These are phyloP conservation scores for Strigomonas oncopelti DNA, from an alignment of 208 protist genomes.

Conservation along the genomic window DNA sequence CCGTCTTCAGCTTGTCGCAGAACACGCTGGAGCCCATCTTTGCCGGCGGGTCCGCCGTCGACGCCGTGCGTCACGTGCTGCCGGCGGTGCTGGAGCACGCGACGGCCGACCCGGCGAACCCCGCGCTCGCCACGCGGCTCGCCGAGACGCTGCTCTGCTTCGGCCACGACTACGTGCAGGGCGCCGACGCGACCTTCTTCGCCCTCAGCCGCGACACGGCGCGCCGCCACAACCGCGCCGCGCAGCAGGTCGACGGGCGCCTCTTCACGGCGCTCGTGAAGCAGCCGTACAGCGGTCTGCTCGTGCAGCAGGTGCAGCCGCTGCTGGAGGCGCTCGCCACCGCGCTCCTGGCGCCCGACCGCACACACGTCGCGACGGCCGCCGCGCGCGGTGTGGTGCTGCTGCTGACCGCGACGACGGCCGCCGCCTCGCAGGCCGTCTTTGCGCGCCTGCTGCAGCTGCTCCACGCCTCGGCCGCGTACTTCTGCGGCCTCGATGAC, in stretches of 20 bases:
- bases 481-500: constrained; percentile 52
- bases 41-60: constrained; percentile 22
- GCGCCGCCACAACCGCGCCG: constrained; percentile 10
- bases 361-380: constrained; percentile 45
- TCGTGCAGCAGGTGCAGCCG: constrained; percentile 40
- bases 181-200: constrained; percentile 66
- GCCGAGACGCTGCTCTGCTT: constrained; percentile 68
- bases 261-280: constrained; percentile 28
- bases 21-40: neutral
- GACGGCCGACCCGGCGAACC: constrained; percentile 47
- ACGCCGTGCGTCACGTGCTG: constrained; percentile 50
- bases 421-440: constrained; percentile 31
- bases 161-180: constrained; percentile 76
- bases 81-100: constrained; percentile 33
- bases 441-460: constrained; percentile 34
- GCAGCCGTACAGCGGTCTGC: constrained; percentile 28
- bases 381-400: constrained; percentile 73
- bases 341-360: constrained; percentile 16
- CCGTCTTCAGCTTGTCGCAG: constrained; percentile 49
- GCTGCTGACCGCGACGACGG: constrained; percentile 41
- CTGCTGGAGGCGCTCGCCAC: constrained; percentile 38
- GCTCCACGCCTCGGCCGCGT: constrained; percentile 35
- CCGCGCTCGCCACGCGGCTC: constrained; percentile 18
- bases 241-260: constrained; percentile 8
- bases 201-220: constrained; percentile 13